Evolutionary conservation across 2,329 filamentous ascomycete species (phyloP).

Genomic region (Fusarium nisikadoi): DNA sequence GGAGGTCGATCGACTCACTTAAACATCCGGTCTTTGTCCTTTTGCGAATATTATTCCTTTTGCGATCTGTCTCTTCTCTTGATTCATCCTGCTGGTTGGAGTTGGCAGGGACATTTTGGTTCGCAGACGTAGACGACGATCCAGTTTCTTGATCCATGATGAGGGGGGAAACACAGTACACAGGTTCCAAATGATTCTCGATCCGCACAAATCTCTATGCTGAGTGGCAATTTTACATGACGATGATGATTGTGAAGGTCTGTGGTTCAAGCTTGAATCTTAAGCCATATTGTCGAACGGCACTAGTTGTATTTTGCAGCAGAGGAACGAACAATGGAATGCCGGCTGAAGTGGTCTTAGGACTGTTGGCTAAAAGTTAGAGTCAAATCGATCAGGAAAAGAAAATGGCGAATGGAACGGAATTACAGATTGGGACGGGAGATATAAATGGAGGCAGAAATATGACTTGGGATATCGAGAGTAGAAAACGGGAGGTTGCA

Average conservation of each 20-base stretch:
- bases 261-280: constrained; percentile 5
- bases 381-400: background rate
- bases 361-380: constrained; percentile 11
- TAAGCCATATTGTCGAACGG: constrained; percentile 15
- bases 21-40: constrained; percentile 93
- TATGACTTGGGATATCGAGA: background rate
- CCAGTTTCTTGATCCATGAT: constrained; percentile 37
- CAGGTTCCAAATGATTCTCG: constrained; percentile 10
- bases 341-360: background rate
- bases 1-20: constrained; percentile 66
- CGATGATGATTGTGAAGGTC: constrained; percentile 16
- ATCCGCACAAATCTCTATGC: constrained; percentile 21
- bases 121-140: background rate
- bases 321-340: constrained; percentile 3
- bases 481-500: constrained; percentile 12
- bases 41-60: constrained; percentile 66
- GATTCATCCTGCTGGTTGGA: constrained; percentile 51
- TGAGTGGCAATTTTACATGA: constrained; percentile 36
- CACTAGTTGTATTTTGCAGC: constrained; percentile 10
- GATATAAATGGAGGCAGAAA: background rate
- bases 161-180: background rate
- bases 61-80: constrained; percentile 56
- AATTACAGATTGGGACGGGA: constrained; percentile 2
- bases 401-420: constrained; percentile 8
- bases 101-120: constrained; percentile 44